These are phyloP conservation scores for Lipomyces oligophaga DNA, from an alignment of 805 yeast genomes.

Conservation along the genomic window DNA sequence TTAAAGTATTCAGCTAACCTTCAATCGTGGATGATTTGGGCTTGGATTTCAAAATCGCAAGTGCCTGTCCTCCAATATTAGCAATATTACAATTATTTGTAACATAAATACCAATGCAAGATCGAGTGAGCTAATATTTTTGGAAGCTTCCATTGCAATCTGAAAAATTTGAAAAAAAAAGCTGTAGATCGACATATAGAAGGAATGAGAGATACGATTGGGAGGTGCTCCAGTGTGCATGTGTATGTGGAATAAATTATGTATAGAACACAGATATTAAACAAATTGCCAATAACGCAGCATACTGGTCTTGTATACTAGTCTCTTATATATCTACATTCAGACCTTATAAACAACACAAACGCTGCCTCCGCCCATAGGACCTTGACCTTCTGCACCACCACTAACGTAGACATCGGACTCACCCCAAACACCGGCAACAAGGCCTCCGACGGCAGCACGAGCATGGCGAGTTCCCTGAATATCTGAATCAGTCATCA, in stretches of 20 bases:
- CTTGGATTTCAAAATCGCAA: not conserved
- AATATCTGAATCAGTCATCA: slow-evolving; percentile 29
- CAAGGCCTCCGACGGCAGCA: slow-evolving; percentile 29
- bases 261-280: too few relatives aligned
- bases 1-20: not conserved
- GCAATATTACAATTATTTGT: not conserved
- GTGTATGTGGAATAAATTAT: too few relatives aligned
- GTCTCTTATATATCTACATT: too few relatives aligned
- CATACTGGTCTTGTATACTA: too few relatives aligned
- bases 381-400: slow-evolving; percentile 29
- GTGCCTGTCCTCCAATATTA: slow-evolving; percentile 1
- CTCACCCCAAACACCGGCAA: slow-evolving; percentile 28
- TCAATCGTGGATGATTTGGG: slow-evolving; percentile 1
- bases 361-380: slow-evolving; percentile 30
- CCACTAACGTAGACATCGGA: slow-evolving; percentile 27
- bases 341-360: slow-evolving; percentile 27
- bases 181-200: too few relatives aligned
- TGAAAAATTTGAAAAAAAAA: too few relatives aligned
- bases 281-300: too few relatives aligned
- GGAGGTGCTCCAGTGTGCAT: too few relatives aligned
- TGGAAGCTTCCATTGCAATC: too few relatives aligned
- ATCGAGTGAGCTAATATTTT: too few relatives aligned
- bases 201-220: too few relatives aligned
- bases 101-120: too few relatives aligned
- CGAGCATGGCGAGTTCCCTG: slow-evolving; percentile 30